A percentile compares a stretch with the other conserved stretches of the same genome.
Evolutionary conservation across 257 asterid genomes (phyloP).

Genomic region (Solanum tarijense): DNA sequence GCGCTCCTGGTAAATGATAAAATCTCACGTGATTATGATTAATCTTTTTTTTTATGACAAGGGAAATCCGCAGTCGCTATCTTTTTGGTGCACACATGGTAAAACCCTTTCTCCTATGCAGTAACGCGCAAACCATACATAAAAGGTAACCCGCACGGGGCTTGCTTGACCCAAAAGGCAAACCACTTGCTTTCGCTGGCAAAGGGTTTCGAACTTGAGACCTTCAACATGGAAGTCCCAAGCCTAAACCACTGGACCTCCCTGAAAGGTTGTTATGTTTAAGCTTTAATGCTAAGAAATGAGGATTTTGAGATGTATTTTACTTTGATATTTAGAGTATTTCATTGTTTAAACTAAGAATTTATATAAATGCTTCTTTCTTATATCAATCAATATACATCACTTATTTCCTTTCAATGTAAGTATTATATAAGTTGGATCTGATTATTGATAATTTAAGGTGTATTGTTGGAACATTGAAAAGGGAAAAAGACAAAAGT

Average conservation of each 20-base stretch:
- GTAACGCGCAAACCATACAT: not conserved
- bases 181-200: not conserved
- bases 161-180: too few species aligned
- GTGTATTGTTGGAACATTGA: too few species aligned
- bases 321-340: not conserved
- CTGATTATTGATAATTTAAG: too few species aligned
- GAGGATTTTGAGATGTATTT: not conserved
- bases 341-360: not conserved
- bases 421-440: too few species aligned
- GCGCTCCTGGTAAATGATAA: not conserved
- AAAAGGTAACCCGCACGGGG: not conserved
- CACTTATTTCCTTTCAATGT: too few species aligned
- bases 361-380: not conserved
- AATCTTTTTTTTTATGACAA: too few species aligned
- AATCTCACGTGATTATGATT: not conserved
- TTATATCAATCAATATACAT: not conserved
- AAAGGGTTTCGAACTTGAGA: not conserved
- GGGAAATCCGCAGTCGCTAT: not conserved
- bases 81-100: not conserved
- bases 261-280: not conserved
- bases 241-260: not conserved
- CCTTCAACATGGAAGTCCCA: not conserved
- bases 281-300: not conserved
- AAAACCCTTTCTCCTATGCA: not conserved
- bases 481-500: too few species aligned